Evolutionary conservation across 345 rosid genomes (phyloP).

Genomic region (Capsella bursapastoris): DNA sequence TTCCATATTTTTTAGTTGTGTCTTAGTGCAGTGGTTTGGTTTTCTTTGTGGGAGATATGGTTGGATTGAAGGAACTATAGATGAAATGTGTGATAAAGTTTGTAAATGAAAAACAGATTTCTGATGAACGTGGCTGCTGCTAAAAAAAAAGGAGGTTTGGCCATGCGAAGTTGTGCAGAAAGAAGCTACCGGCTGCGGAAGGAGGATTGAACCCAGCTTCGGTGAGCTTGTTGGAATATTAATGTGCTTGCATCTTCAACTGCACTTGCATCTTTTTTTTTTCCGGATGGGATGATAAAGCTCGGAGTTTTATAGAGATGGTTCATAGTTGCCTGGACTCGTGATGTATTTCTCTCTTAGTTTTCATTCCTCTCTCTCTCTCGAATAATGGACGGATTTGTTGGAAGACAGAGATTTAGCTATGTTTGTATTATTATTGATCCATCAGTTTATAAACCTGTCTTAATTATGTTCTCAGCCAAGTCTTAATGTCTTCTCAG

Average conservation of each 20-base stretch:
- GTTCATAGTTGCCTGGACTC: slow-evolving; percentile 42
- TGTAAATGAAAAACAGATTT: slow-evolving; percentile 75
- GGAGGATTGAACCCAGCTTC: slow-evolving; percentile 46
- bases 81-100: slow-evolving; percentile 51
- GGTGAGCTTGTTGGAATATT: slow-evolving; percentile 16
- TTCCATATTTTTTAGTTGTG: slow-evolving; percentile 8
- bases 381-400: slow-evolving; percentile 15
- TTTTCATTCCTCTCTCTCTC: neutral
- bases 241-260: slow-evolving; percentile 44
- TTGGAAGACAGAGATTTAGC: neutral
- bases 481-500: neutral
- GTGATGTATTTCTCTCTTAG: slow-evolving; percentile 34
- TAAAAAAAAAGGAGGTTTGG: slow-evolving; percentile 50
- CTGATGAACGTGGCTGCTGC: slow-evolving; percentile 54
- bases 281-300: slow-evolving; percentile 51
- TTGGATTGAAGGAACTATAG: slow-evolving; percentile 17
- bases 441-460: slow-evolving; percentile 14
- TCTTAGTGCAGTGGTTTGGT: slow-evolving; percentile 12
- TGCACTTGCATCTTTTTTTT: slow-evolving; percentile 41
- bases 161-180: slow-evolving; percentile 53
- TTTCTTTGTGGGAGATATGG: neutral
- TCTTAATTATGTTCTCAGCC: neutral
- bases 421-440: slow-evolving; percentile 24
- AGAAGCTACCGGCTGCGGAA: slow-evolving; percentile 39
- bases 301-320: slow-evolving; percentile 43